phyloP scores from a whole-genome alignment of 1,284 basidiomycete genomes.

The Marasmius fiardii region DNA sequence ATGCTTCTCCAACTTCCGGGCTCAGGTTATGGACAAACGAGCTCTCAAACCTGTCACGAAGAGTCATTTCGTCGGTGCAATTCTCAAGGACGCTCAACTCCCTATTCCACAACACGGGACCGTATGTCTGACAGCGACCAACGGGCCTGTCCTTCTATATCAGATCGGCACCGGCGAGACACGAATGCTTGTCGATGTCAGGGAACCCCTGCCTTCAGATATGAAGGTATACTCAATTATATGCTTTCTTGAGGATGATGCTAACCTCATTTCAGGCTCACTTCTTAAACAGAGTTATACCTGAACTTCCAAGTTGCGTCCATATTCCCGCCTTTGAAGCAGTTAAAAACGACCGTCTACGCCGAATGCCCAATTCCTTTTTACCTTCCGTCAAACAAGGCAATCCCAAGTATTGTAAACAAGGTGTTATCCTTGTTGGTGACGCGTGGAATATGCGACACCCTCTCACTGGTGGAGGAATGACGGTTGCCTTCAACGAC shows the following conservation, averaged over 20 bases:
- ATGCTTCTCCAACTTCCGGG: conserved; percentile 83
- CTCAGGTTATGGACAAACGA: conserved; percentile 45
- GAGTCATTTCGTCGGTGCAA: conserved; percentile 81
- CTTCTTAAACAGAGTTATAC: conserved; percentile 71
- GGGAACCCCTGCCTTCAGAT: conserved; percentile 80
- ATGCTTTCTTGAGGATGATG: conserved; percentile 3
- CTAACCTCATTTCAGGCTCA: conserved; percentile 43
- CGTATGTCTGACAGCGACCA: conserved; percentile 70
- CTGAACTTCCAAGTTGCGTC: conserved; percentile 73
- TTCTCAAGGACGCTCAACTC: conserved; percentile 73
- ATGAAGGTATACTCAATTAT: conserved; percentile 54
- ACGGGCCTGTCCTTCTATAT: conserved; percentile 87
- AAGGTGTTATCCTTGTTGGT: conserved; percentile 86
- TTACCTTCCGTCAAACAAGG: conserved; percentile 87
- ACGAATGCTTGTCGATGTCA: conserved; percentile 91
- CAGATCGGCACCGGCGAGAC: conserved; percentile 83
- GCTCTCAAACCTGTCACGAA: conserved; percentile 52
- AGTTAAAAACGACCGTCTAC: conserved; percentile 68
- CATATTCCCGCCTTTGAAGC: conserved; percentile 62
- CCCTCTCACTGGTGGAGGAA: conserved; percentile 94
- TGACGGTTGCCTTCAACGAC: conserved; percentile 91
- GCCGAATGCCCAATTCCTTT: conserved; percentile 96
- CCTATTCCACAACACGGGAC: conserved; percentile 88
- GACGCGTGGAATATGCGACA: conserved; percentile 99
- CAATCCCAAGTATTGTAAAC: conserved; percentile 30